Conservation (phyloP, 2,329 filamentous ascomycete genomes). For the Amylocarpus encephaloides region DNA sequence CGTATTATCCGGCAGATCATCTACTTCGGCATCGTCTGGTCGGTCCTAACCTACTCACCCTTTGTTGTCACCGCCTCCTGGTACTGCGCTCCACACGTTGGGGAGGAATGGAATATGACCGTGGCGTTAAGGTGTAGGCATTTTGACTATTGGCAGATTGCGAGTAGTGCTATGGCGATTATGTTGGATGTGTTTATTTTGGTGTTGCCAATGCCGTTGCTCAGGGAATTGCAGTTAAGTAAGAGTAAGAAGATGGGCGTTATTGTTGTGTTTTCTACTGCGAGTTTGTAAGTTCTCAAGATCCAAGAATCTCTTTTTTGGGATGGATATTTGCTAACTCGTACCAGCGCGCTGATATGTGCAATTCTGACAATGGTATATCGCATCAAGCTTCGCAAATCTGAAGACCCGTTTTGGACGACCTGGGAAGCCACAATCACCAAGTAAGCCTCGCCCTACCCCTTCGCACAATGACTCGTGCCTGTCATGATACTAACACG, state of each 20-base stretch:
- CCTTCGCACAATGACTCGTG: background rate
- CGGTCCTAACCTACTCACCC: constrained; percentile 2
- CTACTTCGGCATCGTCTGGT: constrained; percentile 6
- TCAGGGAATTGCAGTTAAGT: background rate
- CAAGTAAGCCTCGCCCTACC: background rate
- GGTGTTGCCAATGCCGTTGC: constrained; percentile 2
- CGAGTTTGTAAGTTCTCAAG: constrained; percentile 28
- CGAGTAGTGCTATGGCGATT: background rate
- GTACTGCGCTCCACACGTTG: constrained; percentile 6
- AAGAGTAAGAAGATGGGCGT: constrained; percentile 43
- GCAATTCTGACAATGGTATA: constrained; percentile 2
- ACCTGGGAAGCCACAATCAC: constrained; percentile 4
- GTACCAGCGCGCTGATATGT: constrained; percentile 4
- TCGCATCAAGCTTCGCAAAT: background rate
- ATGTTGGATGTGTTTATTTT: constrained; percentile 9
- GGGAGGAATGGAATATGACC: background rate
- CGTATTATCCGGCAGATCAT: constrained; percentile 1
- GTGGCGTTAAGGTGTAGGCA: background rate
- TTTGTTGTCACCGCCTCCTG: background rate
- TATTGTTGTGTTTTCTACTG: constrained; percentile 33
- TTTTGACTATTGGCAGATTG: constrained; percentile 3
- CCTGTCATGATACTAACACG: background rate
- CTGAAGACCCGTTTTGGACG: background rate
- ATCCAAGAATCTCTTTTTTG: background rate
- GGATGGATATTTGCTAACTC: background rate